These are phyloP conservation scores for Colletotrichum gloeosporioides DNA, from an alignment of 2,329 filamentous ascomycete species.

Conservation along the genomic window DNA sequence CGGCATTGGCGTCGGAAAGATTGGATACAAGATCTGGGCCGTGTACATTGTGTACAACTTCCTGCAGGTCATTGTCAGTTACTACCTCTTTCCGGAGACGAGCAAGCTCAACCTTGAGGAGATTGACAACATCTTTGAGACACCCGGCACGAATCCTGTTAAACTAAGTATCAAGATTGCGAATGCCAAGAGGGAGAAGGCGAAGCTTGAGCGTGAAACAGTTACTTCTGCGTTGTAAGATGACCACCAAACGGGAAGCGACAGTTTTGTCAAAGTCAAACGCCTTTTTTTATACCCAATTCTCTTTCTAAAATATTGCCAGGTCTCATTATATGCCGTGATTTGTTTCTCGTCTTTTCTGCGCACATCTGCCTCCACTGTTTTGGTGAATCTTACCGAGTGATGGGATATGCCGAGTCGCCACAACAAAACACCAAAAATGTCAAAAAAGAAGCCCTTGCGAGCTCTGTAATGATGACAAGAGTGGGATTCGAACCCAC, in stretches of 20 bases:
- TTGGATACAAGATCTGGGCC: constrained; percentile 56
- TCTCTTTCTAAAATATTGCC: fast-evolving
- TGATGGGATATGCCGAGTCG: not conserved
- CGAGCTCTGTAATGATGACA: not conserved
- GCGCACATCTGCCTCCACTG: not conserved
- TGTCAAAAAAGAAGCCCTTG: not conserved
- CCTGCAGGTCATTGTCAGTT: constrained; percentile 49
- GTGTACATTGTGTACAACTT: constrained; percentile 56
- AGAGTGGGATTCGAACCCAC: not conserved
- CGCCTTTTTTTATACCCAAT: not conserved
- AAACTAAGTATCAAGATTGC: constrained; percentile 22
- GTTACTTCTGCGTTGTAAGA: not conserved
- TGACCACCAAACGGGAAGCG: not conserved
- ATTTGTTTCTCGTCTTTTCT: not conserved
- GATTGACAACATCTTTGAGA: constrained; percentile 60
- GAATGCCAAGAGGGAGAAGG: constrained; percentile 17
- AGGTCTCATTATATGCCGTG: fast-evolving
- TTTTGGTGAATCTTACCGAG: not conserved
- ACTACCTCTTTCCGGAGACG: constrained; percentile 60
- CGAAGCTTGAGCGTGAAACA: not conserved
- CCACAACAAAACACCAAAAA: not conserved
- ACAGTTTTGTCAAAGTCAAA: not conserved
- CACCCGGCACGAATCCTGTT: constrained; percentile 9
- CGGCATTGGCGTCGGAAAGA: constrained; percentile 47
- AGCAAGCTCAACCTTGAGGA: constrained; percentile 56